A percentile compares a stretch with the other conserved stretches of the same genome.
Conservation (phyloP, 192 early-diverging fungal species). For the Thamnidium elegans region DNA sequence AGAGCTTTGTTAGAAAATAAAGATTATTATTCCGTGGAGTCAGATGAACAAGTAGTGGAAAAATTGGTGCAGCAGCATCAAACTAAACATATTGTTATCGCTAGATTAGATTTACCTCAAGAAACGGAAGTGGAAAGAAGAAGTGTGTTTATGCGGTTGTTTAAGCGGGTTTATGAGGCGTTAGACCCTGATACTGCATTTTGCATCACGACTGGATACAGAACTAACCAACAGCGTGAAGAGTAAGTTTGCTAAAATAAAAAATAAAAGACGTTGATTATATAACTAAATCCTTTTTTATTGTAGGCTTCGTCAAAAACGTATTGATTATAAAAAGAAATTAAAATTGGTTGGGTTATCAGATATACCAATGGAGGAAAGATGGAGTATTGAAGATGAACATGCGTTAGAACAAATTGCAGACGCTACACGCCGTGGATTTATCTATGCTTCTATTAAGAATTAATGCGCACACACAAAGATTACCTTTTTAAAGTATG, state of each 20-base stretch:
- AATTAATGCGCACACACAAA: neutral
- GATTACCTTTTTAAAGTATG: too few species aligned
- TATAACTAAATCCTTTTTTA: conserved; percentile 4
- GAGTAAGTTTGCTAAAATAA: conserved; percentile 1
- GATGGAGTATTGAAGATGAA: conserved; percentile 21
- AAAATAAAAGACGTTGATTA: neutral
- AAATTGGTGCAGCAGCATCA: neutral
- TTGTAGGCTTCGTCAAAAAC: conserved; percentile 12
- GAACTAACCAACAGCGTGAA: conserved; percentile 8
- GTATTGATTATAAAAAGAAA: conserved; percentile 8
- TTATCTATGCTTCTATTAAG: conserved; percentile 20
- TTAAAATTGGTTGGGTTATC: conserved; percentile 2
- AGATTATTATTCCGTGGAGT: neutral
- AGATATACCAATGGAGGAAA: conserved; percentile 20
- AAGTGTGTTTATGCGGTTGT: neutral
- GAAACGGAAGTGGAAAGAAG: neutral
- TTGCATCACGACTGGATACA: conserved; percentile 15
- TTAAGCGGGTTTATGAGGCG: conserved; percentile 3
- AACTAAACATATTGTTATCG: neutral
- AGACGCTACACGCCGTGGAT: conserved; percentile 7
- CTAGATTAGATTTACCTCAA: neutral
- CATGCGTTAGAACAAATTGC: neutral
- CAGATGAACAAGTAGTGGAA: conserved; percentile 7
- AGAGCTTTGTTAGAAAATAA: conserved; percentile 3
- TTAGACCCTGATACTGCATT: conserved; percentile 18